A percentile compares a stretch with the other conserved stretches of the same genome.
These are phyloP conservation scores for Rhizopus delemar DNA, from an alignment of 371 early-diverging fungal species.

Conservation along the genomic window DNA sequence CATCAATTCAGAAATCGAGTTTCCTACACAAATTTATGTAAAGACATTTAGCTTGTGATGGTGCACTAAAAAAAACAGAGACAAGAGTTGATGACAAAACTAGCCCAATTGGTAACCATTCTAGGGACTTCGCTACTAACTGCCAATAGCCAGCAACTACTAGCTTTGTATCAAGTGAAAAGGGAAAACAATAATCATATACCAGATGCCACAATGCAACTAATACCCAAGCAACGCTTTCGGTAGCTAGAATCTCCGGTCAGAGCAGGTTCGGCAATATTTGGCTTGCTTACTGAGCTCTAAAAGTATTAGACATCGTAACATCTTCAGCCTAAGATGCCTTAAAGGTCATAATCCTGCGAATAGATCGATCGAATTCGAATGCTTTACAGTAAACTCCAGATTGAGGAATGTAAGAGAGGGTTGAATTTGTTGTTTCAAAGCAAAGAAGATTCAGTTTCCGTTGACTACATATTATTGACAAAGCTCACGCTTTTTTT, in stretches of 20 bases:
- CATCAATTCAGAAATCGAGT: background rate
- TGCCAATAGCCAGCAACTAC: slow-evolving; percentile 1
- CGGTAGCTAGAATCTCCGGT: too few relatives aligned
- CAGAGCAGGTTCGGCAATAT: slow-evolving; percentile 17
- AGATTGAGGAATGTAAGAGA: too few relatives aligned
- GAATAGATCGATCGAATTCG: too few relatives aligned
- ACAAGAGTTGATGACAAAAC: background rate
- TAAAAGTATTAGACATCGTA: slow-evolving; percentile 9
- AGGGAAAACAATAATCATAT: background rate
- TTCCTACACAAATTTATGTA: background rate
- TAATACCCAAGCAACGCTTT: slow-evolving; percentile 2
- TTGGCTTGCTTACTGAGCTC: slow-evolving; percentile 13
- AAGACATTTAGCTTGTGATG: background rate
- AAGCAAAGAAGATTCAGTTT: too few relatives aligned
- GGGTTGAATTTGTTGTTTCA: too few relatives aligned
- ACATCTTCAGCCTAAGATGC: slow-evolving; percentile 11
- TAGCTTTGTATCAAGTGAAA: slow-evolving; percentile 1
- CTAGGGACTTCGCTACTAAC: slow-evolving; percentile 1
- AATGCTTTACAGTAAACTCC: too few relatives aligned
- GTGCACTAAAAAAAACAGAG: slow-evolving; percentile 1
- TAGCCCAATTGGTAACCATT: slow-evolving; percentile 1
- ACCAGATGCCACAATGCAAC: background rate
- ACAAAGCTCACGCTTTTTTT: too few relatives aligned
- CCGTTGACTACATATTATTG: too few relatives aligned
- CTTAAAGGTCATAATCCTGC: too few relatives aligned